Base-by-base conservation (phyloP, 2,329 filamentous ascomycete species). In the Blastomyces silverae region DNA sequence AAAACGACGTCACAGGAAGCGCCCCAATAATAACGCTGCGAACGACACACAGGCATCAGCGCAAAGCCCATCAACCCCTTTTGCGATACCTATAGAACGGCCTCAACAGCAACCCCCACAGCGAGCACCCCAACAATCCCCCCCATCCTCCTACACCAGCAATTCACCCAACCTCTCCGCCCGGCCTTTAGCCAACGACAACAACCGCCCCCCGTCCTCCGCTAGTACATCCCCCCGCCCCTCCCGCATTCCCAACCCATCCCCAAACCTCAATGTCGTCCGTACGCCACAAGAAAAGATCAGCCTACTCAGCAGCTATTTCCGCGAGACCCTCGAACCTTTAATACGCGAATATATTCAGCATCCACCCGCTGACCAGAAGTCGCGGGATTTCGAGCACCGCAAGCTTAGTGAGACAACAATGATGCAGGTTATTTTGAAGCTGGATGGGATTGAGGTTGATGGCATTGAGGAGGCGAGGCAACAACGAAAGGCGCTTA, bases 381-480 rank as follows among this genome's bases (percentile, higher is more conserved):
- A 79, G 67, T 70, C 72, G 44, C 74, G 78, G 46, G 75, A 76
- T 31, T 77, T 76, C 63, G 79, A 81, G 67, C 74, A 80, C 66
- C 77, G 74, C 65, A 78, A 76, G 62, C 68, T 81, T 56, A 76
- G 72, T 63, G 79, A 81, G 70, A 78, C 74, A 0, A 76, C 80
- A 13, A 66, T 81, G 69, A 70, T 73, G 22, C 77, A 81, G 68
- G 72, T 81, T 20, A 70, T 79, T 59, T 65, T 81, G 64, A 80
- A 80, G 82, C 76, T 95, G 5, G 89, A 92, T 70, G 85, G 89
- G 7, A 79, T 97, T 15, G 88, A 94, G 68, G 79, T 81, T 2
- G 90, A 95, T 70, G 87, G 89, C 74, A 75, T 82, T 6, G 84
- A 86, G 66, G 81, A 87, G 6, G 73, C 83, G 61, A 78, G 80